phyloP scores from a whole-genome alignment of 805 yeast genomes.

The Ascoidea asiatica region DNA sequence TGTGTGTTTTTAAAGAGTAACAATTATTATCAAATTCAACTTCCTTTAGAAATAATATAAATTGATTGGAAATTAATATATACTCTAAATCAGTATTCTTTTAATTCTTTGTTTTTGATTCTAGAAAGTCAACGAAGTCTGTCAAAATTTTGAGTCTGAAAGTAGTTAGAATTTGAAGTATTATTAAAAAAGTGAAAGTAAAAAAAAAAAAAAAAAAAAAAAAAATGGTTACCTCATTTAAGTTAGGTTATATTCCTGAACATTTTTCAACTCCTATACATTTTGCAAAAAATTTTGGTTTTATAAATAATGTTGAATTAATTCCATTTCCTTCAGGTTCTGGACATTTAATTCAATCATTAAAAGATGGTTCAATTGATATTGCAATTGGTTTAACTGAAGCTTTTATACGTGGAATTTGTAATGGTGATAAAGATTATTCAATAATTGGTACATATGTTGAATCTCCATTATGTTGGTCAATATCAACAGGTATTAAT shows the following conservation, averaged over 20 bases:
- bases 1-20: no score
- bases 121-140: no score
- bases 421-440: conserved; percentile 51
- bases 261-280: conserved; percentile 83
- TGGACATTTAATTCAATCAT: conserved; percentile 70
- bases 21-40: no score
- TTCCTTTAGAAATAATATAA: no score
- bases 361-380: conserved; percentile 52
- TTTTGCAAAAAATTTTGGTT: conserved; percentile 56
- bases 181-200: no score
- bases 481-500: conserved; percentile 62
- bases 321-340: conserved; percentile 75
- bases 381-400: conserved; percentile 85
- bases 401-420: conserved; percentile 75
- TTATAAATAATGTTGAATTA: conserved; percentile 35
- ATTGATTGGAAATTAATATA: no score
- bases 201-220: neutral
- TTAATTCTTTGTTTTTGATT: no score
- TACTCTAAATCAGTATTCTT: no score
- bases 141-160: no score
- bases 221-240: conserved; percentile 19
- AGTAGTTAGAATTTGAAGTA: no score
- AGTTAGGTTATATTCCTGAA: conserved; percentile 80
- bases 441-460: conserved; percentile 74
- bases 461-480: conserved; percentile 80